These are phyloP conservation scores for Harringtonia aguacate DNA, from an alignment of 2,329 filamentous ascomycete genomes.

Conservation along the genomic window DNA sequence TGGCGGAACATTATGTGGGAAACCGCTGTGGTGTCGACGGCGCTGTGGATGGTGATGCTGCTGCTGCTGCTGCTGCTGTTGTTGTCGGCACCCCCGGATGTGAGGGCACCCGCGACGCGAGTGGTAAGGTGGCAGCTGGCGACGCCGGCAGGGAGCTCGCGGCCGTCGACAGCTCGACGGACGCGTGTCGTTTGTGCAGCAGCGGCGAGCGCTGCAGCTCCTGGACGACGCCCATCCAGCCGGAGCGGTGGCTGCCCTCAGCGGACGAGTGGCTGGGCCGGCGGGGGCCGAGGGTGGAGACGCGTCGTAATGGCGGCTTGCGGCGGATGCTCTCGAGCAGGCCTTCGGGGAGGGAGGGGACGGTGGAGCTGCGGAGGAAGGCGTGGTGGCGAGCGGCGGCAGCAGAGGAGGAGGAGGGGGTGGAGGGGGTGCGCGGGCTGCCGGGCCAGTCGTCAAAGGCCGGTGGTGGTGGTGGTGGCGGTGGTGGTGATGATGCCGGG, in stretches of 20 bases:
- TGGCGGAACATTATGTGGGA: no score
- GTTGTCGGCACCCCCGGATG: no score
- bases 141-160: not conserved
- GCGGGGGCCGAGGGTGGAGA: slow-evolving; percentile 39
- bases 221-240: slow-evolving; percentile 53
- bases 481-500: not conserved
- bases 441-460: not conserved
- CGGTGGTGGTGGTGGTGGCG: not conserved
- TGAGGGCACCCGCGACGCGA: no score
- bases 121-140: no score
- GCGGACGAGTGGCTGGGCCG: slow-evolving; percentile 27
- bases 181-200: slow-evolving; percentile 52
- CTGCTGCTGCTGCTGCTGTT: no score
- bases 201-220: slow-evolving; percentile 51
- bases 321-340: slow-evolving; percentile 32
- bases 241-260: slow-evolving; percentile 35
- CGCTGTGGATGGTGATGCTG: no score
- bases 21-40: no score
- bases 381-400: not conserved
- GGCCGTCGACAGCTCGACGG: slow-evolving; percentile 32
- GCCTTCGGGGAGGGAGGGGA: slow-evolving; percentile 26
- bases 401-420: not conserved
- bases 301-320: slow-evolving; percentile 37
- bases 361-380: slow-evolving; percentile 1
- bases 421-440: not conserved